Conservation (phyloP, 1,284 basidiomycete genomes). For the Lentinus polychrous region DNA sequence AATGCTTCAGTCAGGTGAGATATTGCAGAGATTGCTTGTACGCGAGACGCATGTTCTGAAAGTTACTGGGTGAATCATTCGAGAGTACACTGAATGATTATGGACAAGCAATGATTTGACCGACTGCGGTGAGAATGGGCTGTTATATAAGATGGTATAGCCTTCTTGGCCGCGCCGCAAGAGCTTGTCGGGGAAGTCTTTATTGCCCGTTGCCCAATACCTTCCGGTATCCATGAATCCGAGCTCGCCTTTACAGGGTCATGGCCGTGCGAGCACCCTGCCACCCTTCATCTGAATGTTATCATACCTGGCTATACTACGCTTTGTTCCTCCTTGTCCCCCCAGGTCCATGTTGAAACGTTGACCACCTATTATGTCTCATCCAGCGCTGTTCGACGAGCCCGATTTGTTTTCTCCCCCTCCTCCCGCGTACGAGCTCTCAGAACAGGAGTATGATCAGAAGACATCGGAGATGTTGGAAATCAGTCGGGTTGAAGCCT, state of each 20-base stretch:
- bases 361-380: conserved; percentile 6
- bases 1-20: too few species aligned
- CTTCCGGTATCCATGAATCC: too few species aligned
- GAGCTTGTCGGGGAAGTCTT: neutral
- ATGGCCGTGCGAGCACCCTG: too few species aligned
- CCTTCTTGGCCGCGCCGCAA: neutral
- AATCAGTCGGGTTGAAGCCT: conserved; percentile 23
- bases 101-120: neutral
- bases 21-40: too few species aligned
- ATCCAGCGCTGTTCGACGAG: conserved; percentile 9
- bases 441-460: conserved; percentile 48
- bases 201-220: too few species aligned
- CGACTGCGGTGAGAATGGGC: neutral
- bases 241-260: too few species aligned
- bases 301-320: neutral
- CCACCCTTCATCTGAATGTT: too few species aligned
- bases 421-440: conserved; percentile 44
- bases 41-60: too few species aligned
- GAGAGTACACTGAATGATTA: neutral
- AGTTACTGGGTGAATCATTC: neutral
- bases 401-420: conserved; percentile 21
- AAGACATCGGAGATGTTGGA: conserved; percentile 41
- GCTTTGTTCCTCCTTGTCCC: neutral
- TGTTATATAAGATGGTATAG: too few species aligned
- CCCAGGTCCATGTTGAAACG: neutral